phyloP scores from a whole-genome alignment of 352 stramenopile genomes.

The Pythium monospermum region DNA sequence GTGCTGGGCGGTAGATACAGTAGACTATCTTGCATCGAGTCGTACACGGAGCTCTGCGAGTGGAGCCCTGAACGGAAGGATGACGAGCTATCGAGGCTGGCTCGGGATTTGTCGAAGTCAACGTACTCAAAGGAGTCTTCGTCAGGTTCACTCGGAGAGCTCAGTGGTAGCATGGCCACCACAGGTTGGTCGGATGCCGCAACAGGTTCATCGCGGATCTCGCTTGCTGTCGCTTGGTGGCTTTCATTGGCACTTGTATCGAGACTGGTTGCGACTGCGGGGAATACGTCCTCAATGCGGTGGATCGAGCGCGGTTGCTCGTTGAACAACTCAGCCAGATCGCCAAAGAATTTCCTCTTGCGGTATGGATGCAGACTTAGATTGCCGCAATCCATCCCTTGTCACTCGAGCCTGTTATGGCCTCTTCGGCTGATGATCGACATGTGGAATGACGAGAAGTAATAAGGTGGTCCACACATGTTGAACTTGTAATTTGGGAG shows the following conservation, averaged over 20 bases:
- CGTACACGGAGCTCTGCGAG: slow-evolving; percentile 38
- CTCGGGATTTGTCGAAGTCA: slow-evolving; percentile 29
- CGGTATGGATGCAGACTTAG: slow-evolving; percentile 45
- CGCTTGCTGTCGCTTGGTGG: too few relatives aligned
- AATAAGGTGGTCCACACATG: too few relatives aligned
- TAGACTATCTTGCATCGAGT: slow-evolving; percentile 53
- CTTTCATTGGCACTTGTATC: too few relatives aligned
- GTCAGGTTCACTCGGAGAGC: too few relatives aligned
- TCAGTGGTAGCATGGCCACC: too few relatives aligned
- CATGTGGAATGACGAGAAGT: too few relatives aligned
- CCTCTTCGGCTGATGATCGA: background rate
- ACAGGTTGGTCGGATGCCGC: too few relatives aligned
- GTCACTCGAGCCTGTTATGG: background rate
- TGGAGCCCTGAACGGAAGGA: slow-evolving; percentile 4
- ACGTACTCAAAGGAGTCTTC: slow-evolving; percentile 42
- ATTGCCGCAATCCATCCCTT: slow-evolving; percentile 4
- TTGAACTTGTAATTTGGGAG: too few relatives aligned
- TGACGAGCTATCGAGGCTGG: slow-evolving; percentile 19
- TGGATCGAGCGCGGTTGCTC: slow-evolving; percentile 33
- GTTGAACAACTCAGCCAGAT: slow-evolving; percentile 42
- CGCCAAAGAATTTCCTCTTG: slow-evolving; percentile 79
- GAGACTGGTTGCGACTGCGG: too few relatives aligned
- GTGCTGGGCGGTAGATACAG: slow-evolving; percentile 43
- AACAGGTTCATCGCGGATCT: too few relatives aligned
- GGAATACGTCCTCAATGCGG: slow-evolving; percentile 32